Base-by-base conservation (phyloP, 2,329 filamentous ascomycete genomes). In the Stagonosporopsis vannaccii region DNA sequence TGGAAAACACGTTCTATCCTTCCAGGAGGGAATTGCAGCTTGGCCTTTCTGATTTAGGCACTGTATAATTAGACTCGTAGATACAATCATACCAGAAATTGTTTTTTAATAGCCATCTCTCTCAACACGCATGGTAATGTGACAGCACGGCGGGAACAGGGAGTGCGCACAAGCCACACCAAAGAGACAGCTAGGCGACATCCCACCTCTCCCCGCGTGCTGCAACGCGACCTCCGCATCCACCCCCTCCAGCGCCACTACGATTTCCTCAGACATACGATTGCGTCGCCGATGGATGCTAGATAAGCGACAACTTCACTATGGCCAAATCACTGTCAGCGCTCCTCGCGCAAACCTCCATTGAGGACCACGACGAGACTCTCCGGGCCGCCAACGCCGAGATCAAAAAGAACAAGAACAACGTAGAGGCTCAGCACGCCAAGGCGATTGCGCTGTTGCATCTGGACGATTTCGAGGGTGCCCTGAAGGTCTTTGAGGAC, bases 391-490 rank as follows among this genome's bases (percentile, higher is more conserved):
- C 87, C 63, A 83, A 87, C 69, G 79, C 78, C 30, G 76, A 79
- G 0, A 78, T 88, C 42, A 82, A 84, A 69, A 82, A 83, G 56
- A 83, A 81, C n/a, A 88, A 87, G 70, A 74, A 74, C 49, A 83
- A 88, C 62, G 56, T 80, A 23, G 79, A 85, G 36, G 87, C 88
- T 49, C 87, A 89, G 33, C 87, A 89, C 72, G 88, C 87, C 32
- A 88, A 89, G 58, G 83, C 89, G 13, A 84, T 94, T 40, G 90
- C 91, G 20, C 83, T 95, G 19, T 81, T 95, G 61, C 92, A 92
- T 73, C 85, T 95, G 65, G 91, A 95, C 76, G 89, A 90, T 56
- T 95, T 89, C 75, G 85, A 90, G 54, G 91, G 95, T 74, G 90
- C 90, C 41, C 79, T 92, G 43, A 85, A 86, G 56, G 83, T 86